Evolutionary conservation across 805 yeast genomes (phyloP).

Genomic region (Wickerhamiella qilinensis): DNA sequence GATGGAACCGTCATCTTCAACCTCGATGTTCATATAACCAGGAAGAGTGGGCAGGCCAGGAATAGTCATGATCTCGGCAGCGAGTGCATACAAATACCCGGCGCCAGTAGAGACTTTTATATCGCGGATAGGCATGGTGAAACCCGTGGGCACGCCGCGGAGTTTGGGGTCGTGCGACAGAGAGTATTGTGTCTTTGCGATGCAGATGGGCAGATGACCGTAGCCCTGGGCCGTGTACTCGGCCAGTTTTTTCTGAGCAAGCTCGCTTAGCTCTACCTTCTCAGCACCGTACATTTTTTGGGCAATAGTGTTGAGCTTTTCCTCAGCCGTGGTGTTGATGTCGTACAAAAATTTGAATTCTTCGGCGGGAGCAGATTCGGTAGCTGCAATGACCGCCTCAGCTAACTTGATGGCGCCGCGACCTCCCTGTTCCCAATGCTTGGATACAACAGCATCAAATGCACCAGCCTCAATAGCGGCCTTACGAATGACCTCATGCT

Average conservation of each 20-base stretch:
- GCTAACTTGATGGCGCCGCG: constrained; percentile 75
- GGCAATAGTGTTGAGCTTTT: constrained; percentile 66
- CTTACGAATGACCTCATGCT: constrained; percentile 59
- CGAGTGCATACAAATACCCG: constrained; percentile 88
- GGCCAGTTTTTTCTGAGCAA: constrained; percentile 68
- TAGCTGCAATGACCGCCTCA: constrained; percentile 60
- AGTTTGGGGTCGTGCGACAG: constrained; percentile 84
- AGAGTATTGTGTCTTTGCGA: constrained; percentile 95
- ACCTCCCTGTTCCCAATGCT: constrained; percentile 96
- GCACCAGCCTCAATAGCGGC: constrained; percentile 86
- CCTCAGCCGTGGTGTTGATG: constrained; percentile 53
- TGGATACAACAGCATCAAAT: constrained; percentile 71
- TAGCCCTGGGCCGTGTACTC: constrained; percentile 77
- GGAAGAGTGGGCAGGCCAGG: constrained; percentile 95
- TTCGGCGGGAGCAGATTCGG: constrained; percentile 28
- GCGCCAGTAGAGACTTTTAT: constrained; percentile 93
- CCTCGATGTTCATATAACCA: constrained; percentile 95
- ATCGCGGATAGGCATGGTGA: constrained; percentile 86
- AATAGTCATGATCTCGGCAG: constrained; percentile 92
- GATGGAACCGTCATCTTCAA: constrained; percentile 78
- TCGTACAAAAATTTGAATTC: constrained; percentile 53
- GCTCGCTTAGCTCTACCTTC: constrained; percentile 63
- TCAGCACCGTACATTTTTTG: constrained; percentile 87
- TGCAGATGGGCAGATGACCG: constrained; percentile 82
- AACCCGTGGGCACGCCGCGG: constrained; percentile 91